phyloP scores from a whole-genome alignment of 345 rosid genomes.

The Brassica napus region Da-Ae NC_063449.1:45072501-45073000 shows the following conservation, averaged over 20 bases:
- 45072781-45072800: conserved; percentile 18
- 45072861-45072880: conserved; percentile 37
- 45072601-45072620: neutral
- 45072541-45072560: conserved; percentile 31
- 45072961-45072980: neutral
- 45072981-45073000: neutral
- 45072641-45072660: neutral
- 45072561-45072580: neutral
- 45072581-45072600: conserved; percentile 14
- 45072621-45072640: conserved; percentile 5
- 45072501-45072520: conserved; percentile 32
- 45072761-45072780: conserved; percentile 32
- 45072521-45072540: conserved; percentile 28
- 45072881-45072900: conserved; percentile 25
- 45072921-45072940: conserved; percentile 35
- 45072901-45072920: conserved; percentile 17
- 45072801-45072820: conserved; percentile 14
- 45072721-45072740: conserved; percentile 37
- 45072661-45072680: neutral
- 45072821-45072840: conserved; percentile 39
- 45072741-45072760: conserved; percentile 37
- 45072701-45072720: neutral
- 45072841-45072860: conserved; percentile 16
- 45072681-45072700: neutral
- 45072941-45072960: conserved; percentile 29